Percentiles rank a stretch among this genome's conserved stretches.
These are phyloP conservation scores for Jaapia argillacea DNA, from an alignment of 768 basidiomycete species.

Conservation along the genomic window DNA sequence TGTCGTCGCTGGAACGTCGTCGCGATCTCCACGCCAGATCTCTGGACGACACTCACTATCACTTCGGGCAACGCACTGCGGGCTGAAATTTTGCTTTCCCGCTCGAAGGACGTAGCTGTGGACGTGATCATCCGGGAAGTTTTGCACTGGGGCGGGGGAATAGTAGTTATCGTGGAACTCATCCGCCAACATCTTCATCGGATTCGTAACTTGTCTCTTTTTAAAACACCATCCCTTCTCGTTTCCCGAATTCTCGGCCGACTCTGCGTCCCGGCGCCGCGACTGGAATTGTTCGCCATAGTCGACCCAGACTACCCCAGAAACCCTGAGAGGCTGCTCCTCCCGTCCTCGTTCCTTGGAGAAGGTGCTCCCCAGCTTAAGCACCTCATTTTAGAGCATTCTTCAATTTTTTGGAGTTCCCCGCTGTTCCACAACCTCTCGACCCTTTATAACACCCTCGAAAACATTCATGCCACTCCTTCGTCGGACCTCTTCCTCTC, in stretches of 20 bases:
- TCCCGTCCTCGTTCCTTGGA: not conserved
- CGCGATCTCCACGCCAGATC: too few species aligned
- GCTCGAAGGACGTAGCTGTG: too few species aligned
- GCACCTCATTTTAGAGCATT: not conserved
- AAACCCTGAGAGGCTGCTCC: not conserved
- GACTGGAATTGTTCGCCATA: not conserved
- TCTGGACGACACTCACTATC: too few species aligned
- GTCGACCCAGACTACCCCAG: too few species aligned
- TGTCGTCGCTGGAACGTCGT: too few species aligned
- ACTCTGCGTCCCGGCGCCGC: not conserved
- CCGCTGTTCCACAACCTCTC: not conserved
- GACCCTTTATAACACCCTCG: not conserved
- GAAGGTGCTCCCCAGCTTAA: not conserved
- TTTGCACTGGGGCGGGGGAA: too few species aligned
- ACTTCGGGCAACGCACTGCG: too few species aligned
- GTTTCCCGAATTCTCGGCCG: not conserved
- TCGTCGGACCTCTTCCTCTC: not conserved
- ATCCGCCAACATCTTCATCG: not conserved
- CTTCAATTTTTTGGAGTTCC: not conserved
- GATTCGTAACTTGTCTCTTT: not conserved
- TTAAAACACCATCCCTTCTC: not conserved
- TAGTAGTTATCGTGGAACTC: not conserved
- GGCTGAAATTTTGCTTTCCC: too few species aligned
- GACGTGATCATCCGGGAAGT: too few species aligned
- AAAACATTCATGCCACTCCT: not conserved